A percentile compares a stretch with the other conserved stretches of the same genome.
phyloP scores from a whole-genome alignment of 306 rosid species.

The Cicer arietinum region DNA sequence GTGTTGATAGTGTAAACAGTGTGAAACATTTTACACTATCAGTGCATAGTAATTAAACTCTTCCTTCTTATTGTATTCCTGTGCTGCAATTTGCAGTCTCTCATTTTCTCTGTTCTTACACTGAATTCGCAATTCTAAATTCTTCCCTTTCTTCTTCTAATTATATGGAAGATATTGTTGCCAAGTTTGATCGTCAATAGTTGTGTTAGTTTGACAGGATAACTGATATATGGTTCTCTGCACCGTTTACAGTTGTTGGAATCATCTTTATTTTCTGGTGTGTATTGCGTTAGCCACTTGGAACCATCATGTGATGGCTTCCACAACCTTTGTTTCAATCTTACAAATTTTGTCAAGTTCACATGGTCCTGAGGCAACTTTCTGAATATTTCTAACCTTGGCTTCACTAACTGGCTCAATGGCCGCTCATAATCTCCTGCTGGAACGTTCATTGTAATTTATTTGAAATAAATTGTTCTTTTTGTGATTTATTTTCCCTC shows the following conservation, averaged over 20 bases:
- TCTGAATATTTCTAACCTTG: conserved; percentile 35
- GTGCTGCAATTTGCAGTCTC: conserved; percentile 5
- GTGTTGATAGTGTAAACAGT: no score
- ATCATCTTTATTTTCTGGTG: background rate
- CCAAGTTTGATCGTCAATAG: conserved; percentile 19
- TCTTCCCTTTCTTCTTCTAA: background rate
- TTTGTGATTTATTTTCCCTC: conserved; percentile 23
- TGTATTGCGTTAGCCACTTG: conserved; percentile 23
- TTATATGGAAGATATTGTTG: conserved; percentile 10
- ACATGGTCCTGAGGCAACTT: conserved; percentile 36
- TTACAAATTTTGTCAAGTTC: conserved; percentile 32
- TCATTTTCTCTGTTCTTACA: conserved; percentile 2
- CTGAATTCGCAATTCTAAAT: conserved; percentile 19
- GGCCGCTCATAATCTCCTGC: conserved; percentile 32
- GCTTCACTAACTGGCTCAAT: conserved; percentile 28
- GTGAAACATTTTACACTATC: no score
- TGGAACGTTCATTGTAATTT: conserved; percentile 21
- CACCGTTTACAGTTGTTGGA: background rate
- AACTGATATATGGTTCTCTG: conserved; percentile 21
- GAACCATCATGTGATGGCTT: conserved; percentile 29
- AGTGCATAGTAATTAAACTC: no score
- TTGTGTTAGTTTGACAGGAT: conserved; percentile 22
- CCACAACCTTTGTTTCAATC: conserved; percentile 1
- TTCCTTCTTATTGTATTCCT: background rate
- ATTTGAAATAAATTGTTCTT: conserved; percentile 28